phyloP scores from a whole-genome alignment of 805 yeast species.

The Starmerella bombicola region DNA sequence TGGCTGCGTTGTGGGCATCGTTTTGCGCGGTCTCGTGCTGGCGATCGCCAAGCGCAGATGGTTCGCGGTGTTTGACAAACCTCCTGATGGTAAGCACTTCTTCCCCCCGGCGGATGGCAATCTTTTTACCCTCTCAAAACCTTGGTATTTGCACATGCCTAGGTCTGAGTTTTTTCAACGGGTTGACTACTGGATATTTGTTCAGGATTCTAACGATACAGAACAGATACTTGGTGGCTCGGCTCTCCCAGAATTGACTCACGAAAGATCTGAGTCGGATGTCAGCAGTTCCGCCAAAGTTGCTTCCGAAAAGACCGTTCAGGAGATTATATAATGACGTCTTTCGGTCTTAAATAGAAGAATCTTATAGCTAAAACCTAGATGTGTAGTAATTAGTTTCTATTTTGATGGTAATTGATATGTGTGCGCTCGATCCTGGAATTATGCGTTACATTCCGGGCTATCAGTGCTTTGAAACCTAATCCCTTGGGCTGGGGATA shows the following conservation, averaged over 20 bases:
- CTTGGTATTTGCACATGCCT: slow-evolving; percentile 21
- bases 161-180: slow-evolving; percentile 2
- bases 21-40: slow-evolving; percentile 18
- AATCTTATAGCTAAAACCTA: too few relatives aligned
- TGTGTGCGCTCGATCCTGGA: too few relatives aligned
- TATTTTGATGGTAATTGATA: too few relatives aligned
- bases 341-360: too few relatives aligned
- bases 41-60: slow-evolving; percentile 12
- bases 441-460: too few relatives aligned
- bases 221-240: slow-evolving; percentile 9
- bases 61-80: slow-evolving; percentile 19
- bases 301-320: not conserved
- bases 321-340: too few relatives aligned
- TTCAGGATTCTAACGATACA: slow-evolving; percentile 12
- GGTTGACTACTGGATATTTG: slow-evolving; percentile 19
- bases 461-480: too few relatives aligned
- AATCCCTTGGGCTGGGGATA: too few relatives aligned
- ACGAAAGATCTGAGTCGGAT: not conserved
- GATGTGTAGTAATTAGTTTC: too few relatives aligned
- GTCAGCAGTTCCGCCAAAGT: not conserved
- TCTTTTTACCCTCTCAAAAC: slow-evolving; percentile 13
- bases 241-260: slow-evolving; percentile 1
- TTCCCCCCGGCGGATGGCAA: slow-evolving; percentile 13
- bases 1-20: slow-evolving; percentile 43
- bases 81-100: slow-evolving; percentile 13